Conservation (phyloP, 352 stramenopile genomes). For the Plasmopara muralis region DNA sequence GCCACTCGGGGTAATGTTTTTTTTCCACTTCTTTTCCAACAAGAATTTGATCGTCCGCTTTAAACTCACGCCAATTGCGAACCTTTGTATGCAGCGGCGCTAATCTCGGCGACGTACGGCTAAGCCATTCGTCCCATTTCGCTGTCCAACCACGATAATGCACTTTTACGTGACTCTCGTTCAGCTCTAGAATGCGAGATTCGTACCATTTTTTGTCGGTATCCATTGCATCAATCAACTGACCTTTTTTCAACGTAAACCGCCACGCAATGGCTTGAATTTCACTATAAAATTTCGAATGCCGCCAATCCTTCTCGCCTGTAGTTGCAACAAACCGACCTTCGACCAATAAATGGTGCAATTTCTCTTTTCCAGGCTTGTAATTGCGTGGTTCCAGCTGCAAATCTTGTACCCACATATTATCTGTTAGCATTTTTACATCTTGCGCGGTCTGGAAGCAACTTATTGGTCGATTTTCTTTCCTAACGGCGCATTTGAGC, state of each 20-base stretch:
- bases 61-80: conserved; percentile 63
- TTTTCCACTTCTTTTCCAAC: conserved; percentile 29
- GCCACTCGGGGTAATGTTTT: conserved; percentile 59
- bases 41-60: conserved; percentile 43
- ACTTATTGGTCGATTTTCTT: conserved; percentile 7
- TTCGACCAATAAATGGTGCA: conserved; percentile 65
- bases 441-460: conserved; percentile 12
- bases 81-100: conserved; percentile 86
- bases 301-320: conserved; percentile 35
- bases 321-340: conserved; percentile 16
- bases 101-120: conserved; percentile 81
- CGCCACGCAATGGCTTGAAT: conserved; percentile 57
- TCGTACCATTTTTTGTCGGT: conserved; percentile 81
- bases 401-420: conserved; percentile 35
- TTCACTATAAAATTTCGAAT: conserved; percentile 55
- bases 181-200: conserved; percentile 44
- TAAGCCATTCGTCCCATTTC: conserved; percentile 96
- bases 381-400: conserved; percentile 53
- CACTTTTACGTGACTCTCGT: conserved; percentile 64
- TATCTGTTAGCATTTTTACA: conserved; percentile 15
- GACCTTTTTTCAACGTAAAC: conserved; percentile 37
- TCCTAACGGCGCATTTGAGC: conserved; percentile 26
- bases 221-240: conserved; percentile 72
- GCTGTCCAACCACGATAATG: conserved; percentile 96
- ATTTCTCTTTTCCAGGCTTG: conserved; percentile 44